Conservation (phyloP, 345 rosid species). For the Salix arbutifolia region DNA sequence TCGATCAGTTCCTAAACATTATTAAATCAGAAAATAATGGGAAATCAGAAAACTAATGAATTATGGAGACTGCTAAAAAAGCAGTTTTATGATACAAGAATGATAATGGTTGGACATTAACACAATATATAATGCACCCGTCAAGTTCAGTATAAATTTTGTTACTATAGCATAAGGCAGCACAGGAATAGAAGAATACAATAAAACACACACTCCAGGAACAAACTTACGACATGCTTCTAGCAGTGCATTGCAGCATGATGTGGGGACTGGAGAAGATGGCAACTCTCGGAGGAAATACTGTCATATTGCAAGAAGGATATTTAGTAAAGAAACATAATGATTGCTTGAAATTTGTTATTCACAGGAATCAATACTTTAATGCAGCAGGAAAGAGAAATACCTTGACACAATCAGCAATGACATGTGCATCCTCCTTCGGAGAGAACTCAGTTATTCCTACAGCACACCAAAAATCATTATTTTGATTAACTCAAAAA, state of each 20-base stretch:
- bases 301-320: constrained; percentile 37
- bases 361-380: not conserved
- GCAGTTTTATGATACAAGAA: not conserved
- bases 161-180: not conserved
- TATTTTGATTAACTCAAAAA: not conserved
- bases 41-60: not conserved
- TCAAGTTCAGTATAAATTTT: not conserved
- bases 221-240: constrained; percentile 88
- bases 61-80: not conserved
- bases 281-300: constrained; percentile 92
- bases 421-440: constrained; percentile 81
- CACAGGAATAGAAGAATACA: constrained; percentile 14
- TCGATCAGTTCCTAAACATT: constrained; percentile 63
- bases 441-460: constrained; percentile 70
- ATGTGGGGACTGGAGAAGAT: constrained; percentile 97
- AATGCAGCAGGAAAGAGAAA: not conserved
- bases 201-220: constrained; percentile 10
- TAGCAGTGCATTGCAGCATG: constrained; percentile 92
- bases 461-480: constrained; percentile 32
- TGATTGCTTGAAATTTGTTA: not conserved
- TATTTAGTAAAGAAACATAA: constrained; percentile 15
- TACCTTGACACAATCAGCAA: constrained; percentile 96
- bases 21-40: constrained; percentile 10
- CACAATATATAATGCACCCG: not conserved
- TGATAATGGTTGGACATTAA: not conserved